These are phyloP conservation scores for Lactifluus pinguis DNA, from an alignment of 768 basidiomycete genomes.

Conservation along the genomic window DNA sequence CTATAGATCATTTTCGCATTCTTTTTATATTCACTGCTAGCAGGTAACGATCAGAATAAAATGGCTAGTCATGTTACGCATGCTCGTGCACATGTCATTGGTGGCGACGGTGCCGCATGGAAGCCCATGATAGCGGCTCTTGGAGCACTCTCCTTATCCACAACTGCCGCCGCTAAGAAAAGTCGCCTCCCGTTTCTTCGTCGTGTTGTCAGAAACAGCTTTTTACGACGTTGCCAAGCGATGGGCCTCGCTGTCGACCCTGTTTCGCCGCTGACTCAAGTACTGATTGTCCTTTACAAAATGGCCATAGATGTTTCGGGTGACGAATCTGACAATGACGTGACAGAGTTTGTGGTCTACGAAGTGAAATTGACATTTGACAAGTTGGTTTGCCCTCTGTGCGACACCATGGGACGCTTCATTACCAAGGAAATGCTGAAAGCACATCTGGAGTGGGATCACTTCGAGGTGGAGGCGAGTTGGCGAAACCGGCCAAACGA, in stretches of 20 bases:
- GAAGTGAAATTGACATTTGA: constrained; percentile 25
- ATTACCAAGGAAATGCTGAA: constrained; percentile 34
- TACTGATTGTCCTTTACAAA: constrained; percentile 23
- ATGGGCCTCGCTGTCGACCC: constrained; percentile 29
- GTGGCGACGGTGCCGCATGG: neutral
- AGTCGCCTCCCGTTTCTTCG: constrained; percentile 45
- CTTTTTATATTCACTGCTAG: neutral
- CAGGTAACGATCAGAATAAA: constrained; percentile 2
- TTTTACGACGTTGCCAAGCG: constrained; percentile 34
- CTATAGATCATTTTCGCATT: neutral
- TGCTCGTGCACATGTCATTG: neutral
- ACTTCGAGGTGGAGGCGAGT: constrained; percentile 29
- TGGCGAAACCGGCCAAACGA: constrained; percentile 29
- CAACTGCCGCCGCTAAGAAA: constrained; percentile 1
- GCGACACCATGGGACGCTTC: constrained; percentile 37
- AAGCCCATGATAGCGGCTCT: constrained; percentile 6
- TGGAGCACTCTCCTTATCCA: constrained; percentile 9
- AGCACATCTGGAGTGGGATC: constrained; percentile 44
- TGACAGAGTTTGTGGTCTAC: constrained; percentile 17
- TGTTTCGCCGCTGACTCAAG: constrained; percentile 16
- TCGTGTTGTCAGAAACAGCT: constrained; percentile 43
- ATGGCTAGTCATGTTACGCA: neutral
- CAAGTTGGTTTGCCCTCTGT: constrained; percentile 47
- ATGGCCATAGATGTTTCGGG: constrained; percentile 13
- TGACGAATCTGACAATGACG: constrained; percentile 4